These are phyloP conservation scores for Diplodia seriata DNA, from an alignment of 2,329 filamentous ascomycete genomes.

Conservation along the genomic window DNA sequence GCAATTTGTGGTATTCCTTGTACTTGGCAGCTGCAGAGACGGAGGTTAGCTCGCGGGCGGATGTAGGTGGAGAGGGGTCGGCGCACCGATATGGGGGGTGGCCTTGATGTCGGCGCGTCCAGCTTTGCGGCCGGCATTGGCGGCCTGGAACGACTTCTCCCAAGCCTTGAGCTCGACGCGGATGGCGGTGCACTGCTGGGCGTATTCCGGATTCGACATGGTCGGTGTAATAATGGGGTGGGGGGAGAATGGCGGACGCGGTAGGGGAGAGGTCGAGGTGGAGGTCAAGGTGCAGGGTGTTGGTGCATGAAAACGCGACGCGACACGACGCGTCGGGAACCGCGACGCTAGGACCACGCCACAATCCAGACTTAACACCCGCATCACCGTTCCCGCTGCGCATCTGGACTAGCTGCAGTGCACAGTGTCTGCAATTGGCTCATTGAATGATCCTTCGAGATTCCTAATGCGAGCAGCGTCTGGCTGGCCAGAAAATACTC, in stretches of 20 bases:
- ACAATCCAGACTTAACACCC: no score
- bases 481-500: background rate
- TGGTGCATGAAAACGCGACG: slow-evolving; percentile 22
- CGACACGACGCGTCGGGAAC: background rate
- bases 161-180: slow-evolving; percentile 75
- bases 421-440: background rate
- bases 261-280: slow-evolving; percentile 2
- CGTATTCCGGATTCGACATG: background rate
- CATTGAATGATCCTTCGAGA: background rate
- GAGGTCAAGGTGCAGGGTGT: background rate
- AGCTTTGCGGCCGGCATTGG: slow-evolving; percentile 72
- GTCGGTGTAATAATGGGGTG: slow-evolving; percentile 12
- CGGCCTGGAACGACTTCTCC: slow-evolving; percentile 71
- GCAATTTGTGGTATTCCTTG: slow-evolving; percentile 74
- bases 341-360: background rate
- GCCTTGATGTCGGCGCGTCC: slow-evolving; percentile 77
- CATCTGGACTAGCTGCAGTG: no score
- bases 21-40: slow-evolving; percentile 69
- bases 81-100: slow-evolving; percentile 72
- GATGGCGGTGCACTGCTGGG: slow-evolving; percentile 47
- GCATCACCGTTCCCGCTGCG: no score
- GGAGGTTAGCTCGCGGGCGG: slow-evolving; percentile 9
- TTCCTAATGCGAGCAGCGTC: background rate
- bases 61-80: slow-evolving; percentile 14
- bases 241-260: slow-evolving; percentile 14